A percentile compares a stretch with the other conserved stretches of the same genome.
These are phyloP conservation scores for Lentinula novae-zelandiae DNA, from an alignment of 1,284 basidiomycete species.

Conservation along the genomic window DNA sequence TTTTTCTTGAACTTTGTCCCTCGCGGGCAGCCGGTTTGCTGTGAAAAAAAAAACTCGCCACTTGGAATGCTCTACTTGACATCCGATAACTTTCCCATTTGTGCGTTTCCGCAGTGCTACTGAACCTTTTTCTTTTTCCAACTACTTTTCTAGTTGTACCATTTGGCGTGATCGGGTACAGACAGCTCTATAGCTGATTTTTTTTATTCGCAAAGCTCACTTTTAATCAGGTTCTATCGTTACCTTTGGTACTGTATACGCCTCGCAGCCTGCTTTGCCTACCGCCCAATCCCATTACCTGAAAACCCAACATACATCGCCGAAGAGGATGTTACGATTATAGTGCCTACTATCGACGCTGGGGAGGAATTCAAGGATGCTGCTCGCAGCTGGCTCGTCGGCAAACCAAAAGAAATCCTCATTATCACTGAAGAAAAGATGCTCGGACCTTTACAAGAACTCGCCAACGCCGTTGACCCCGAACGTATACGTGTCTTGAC, in stretches of 20 bases:
- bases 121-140: conserved; percentile 1
- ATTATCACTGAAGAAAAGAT: conserved; percentile 93
- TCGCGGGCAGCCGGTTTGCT: too few relatives aligned
- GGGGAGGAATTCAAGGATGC: conserved; percentile 94
- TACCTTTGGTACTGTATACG: conserved; percentile 90
- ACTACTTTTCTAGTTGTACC: conserved; percentile 64
- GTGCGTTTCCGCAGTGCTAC: conserved; percentile 39
- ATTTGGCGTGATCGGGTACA: conserved; percentile 87
- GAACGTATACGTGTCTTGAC: conserved; percentile 82
- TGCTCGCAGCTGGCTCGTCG: conserved; percentile 85
- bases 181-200: neutral
- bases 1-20: too few relatives aligned
- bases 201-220: neutral
- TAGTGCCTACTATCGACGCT: conserved; percentile 92
- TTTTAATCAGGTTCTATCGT: conserved; percentile 65
- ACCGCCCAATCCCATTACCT: conserved; percentile 82
- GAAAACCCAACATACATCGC: conserved; percentile 87
- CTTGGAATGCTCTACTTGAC: conserved; percentile 66
- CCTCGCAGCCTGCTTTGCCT: conserved; percentile 69
- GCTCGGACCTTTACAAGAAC: conserved; percentile 79
- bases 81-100: conserved; percentile 75
- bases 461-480: conserved; percentile 84
- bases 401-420: conserved; percentile 88
- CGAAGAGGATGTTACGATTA: conserved; percentile 89
- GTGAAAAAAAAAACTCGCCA: neutral